These are phyloP conservation scores for Yamadazyma sp. DNA, from an alignment of 1,139 yeast species.

Conservation along the genomic window DNA sequence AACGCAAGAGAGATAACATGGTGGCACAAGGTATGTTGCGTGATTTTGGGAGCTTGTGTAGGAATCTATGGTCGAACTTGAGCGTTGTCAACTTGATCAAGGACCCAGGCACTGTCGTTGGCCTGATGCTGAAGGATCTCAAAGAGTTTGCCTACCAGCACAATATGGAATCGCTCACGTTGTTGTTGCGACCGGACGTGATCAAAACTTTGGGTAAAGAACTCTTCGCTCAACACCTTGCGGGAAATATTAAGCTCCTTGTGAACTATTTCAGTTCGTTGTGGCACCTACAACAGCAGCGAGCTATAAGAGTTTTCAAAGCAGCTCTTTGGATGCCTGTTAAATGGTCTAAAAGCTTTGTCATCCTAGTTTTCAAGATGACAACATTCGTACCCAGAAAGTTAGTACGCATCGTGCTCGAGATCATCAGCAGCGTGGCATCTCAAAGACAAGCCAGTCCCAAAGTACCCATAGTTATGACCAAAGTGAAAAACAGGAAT, in stretches of 20 bases:
- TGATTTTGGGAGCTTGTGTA: not conserved
- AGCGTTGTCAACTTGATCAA: not conserved
- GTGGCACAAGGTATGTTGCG: not conserved
- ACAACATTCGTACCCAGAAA: not conserved
- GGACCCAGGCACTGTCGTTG: not conserved
- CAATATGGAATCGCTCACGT: not conserved
- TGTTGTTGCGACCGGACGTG: not conserved
- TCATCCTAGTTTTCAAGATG: not conserved
- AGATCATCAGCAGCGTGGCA: too few species aligned
- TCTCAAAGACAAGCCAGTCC: not conserved
- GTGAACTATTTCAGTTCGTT: not conserved
- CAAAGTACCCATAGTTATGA: not conserved
- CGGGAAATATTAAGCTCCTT: not conserved
- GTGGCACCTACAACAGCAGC: not conserved
- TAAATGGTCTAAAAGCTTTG: not conserved
- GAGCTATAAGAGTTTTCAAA: not conserved
- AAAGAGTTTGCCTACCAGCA: not conserved
- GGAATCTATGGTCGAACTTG: not conserved
- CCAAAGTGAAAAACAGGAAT: not conserved
- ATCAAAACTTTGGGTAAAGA: not conserved
- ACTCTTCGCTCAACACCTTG: not conserved
- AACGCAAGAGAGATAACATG: not conserved
- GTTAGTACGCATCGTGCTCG: too few species aligned
- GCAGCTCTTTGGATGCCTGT: not conserved
- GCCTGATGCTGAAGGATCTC: not conserved